Evolutionary conservation across 1,284 basidiomycete genomes (phyloP), one percentile per base, ranked within the genome.

Genomic region (Grifola frondosa): DNA sequence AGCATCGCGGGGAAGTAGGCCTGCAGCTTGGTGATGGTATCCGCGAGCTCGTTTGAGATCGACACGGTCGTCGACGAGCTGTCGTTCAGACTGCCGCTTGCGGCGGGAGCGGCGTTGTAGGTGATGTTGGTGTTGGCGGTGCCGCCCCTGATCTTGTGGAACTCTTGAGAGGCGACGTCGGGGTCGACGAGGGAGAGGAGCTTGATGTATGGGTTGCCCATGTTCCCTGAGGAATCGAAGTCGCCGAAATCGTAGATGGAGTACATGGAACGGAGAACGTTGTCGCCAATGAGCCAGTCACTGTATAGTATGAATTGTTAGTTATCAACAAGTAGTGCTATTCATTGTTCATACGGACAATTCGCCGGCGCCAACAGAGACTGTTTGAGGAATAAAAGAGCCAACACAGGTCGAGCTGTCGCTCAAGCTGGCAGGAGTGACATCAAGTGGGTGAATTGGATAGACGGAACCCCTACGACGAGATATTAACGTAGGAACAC

Each of bases 171-270:
- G 16, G 84, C 88, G 44, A 78, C 61, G 55, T 80, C 69, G 19
- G 88, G 80, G 57, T 88, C 72, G 44, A 83, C 66, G 40, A 89
- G 70, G 16, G 85, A 67, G 46, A 89, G 72, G 26, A 91, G 65
- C 62, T 84, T 80, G 66, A 91, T 74, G 61, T 84, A 89, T 3
- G 88, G 88, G 57, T 81, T 65, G 32, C 84, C 85, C 79, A 82
- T 81, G 16, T 73, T 65, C 28, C 77, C 77, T 5, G 72, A 67
- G 10, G 71, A 62, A 57, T 82, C 77, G 55, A 81, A 89, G 65
- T 91, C 86, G 17, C 91, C 91, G 59, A 89, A 91, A 64, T 93
- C 86, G 62, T 92, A 94, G 40, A 93, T 69, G 12, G 88, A 80
- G 67, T 93, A 93, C 30, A 89, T 68, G 7, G 89, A 89, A 42